Evolutionary conservation across 495 filamentous ascomycete genomes (phyloP).

Genomic region (Geopyxis carbonaria): DNA sequence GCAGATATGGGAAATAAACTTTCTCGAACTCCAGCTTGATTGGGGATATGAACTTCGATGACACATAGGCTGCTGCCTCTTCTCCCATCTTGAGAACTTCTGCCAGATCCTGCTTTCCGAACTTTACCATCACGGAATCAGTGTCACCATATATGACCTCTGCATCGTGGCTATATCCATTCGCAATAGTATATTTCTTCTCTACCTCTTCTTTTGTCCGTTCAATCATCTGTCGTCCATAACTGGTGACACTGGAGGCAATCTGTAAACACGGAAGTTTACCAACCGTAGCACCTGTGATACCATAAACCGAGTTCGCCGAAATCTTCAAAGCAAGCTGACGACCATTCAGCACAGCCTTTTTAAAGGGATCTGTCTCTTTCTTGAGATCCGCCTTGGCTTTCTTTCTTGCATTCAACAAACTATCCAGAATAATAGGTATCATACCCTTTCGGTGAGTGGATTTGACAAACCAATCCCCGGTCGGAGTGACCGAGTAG

Average conservation of each 20-base stretch:
- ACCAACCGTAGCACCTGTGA: constrained; percentile 88
- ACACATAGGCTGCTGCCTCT: constrained; percentile 76
- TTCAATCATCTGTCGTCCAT: constrained; percentile 96
- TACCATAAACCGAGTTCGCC: constrained; percentile 94
- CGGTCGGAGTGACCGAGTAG: constrained; percentile 88
- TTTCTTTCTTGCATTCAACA: constrained; percentile 73
- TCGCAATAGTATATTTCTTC: constrained; percentile 67
- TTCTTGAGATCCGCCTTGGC: constrained; percentile 80
- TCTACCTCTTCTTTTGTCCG: constrained; percentile 91
- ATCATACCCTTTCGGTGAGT: constrained; percentile 84
- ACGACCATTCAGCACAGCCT: constrained; percentile 91
- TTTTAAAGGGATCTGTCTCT: constrained; percentile 92
- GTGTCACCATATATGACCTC: constrained; percentile 98
- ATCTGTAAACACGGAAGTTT: constrained; percentile 92
- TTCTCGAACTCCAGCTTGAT: constrained; percentile 99
- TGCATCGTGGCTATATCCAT: constrained; percentile 85
- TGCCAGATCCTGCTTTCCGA: constrained; percentile 66
- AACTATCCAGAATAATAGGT: constrained; percentile 85
- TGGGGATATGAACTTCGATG: constrained; percentile 76
- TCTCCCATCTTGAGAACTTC: constrained; percentile 87
- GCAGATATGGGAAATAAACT: constrained; percentile 92
- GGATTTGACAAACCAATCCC: constrained; percentile 77
- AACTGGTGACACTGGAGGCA: constrained; percentile 88
- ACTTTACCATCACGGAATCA: constrained; percentile 99
- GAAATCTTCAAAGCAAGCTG: constrained; percentile 93